Evolutionary conservation across 1,139 yeast species (phyloP), one percentile per base, ranked within the genome.

Genomic region (Yamadazyma spencermartinsiae): DNA sequence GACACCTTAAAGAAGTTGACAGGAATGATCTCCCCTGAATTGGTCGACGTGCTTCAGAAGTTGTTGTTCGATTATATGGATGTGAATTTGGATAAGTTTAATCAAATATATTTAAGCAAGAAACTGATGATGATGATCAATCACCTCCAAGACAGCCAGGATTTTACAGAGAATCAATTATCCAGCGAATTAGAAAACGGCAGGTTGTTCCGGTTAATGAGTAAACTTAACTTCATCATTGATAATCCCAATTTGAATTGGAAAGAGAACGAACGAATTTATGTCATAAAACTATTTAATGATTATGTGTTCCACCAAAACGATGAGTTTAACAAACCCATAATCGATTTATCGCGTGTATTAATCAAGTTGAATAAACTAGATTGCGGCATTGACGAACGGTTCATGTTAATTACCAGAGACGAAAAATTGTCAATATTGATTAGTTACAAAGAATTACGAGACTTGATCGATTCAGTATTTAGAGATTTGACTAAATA

Each of bases 381-480:
- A 43, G 99, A 94, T 58, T 95, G 94, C 11, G 98, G 98, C 1
- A 76, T 85, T 33, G 92, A 87, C 37, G 98, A 92, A 59, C 81
- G 79, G 52, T 63, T 92, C 19, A 67, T 89, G 56, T 72, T 92
- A 43, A 86, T 88, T 5, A 82, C 94, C 21, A 75, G 84, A 13
- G 96, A 90, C 58, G 96, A 89, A 56, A 80, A 80, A 65, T 80
- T 79, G 35, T 87, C 95, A 58, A 69, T 89, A 45, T 80, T 89
- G 36, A 82, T 86, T 37, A 80, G 90, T 51, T 89, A 84, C 60
- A 84, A 82, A 60, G 95, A 81, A 56, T 68, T 90, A 48, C 82
- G 87, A 60, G 86, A 79, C 48, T 65, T 86, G 48, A 73, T 89
- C 35, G 95, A 86, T 45, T 67, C 76, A 36, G 80, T 86, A 14